Percentiles rank a stretch among this genome's conserved stretches.
These are phyloP conservation scores for Hypocreales sp. DNA, from an alignment of 2,329 filamentous ascomycete genomes.

Conservation along the genomic window DNA sequence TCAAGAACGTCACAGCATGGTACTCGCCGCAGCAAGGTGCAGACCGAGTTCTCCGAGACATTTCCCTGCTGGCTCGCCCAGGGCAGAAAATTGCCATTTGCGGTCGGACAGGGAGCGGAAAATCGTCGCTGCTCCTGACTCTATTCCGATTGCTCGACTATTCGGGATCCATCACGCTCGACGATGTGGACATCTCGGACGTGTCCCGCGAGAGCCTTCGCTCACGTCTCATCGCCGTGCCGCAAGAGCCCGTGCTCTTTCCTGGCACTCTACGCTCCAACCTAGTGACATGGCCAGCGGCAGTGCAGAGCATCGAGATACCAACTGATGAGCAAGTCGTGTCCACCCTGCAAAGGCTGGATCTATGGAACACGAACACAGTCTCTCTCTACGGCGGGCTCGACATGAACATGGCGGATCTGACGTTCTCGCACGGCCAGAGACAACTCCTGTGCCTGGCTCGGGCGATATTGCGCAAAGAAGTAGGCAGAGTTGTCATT, in stretches of 20 bases:
- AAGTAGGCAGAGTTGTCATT: slow-evolving; percentile 14
- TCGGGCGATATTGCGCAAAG: slow-evolving; percentile 12
- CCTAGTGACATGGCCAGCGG: not conserved
- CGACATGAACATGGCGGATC: slow-evolving; percentile 4
- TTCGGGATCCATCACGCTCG: slow-evolving; percentile 19
- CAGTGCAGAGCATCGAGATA: too few species aligned
- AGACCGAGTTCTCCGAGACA: slow-evolving; percentile 6
- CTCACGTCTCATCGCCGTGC: slow-evolving; percentile 27
- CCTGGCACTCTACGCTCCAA: slow-evolving; percentile 18
- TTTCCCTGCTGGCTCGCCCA: slow-evolving; percentile 10
- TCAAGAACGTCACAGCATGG: slow-evolving; percentile 11
- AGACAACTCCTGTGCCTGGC: slow-evolving; percentile 9
- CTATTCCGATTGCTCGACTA: slow-evolving; percentile 22
- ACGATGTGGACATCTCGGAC: slow-evolving; percentile 19
- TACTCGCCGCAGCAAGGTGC: slow-evolving; percentile 5
- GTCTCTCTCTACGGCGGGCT: slow-evolving; percentile 5
- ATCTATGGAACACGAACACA: slow-evolving; percentile 5
- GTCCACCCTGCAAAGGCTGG: slow-evolving; percentile 4
- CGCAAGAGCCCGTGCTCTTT: slow-evolving; percentile 34
- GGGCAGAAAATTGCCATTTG: slow-evolving; percentile 17
- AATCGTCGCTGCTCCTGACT: slow-evolving; percentile 21
- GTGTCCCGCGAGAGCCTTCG: slow-evolving; percentile 25
- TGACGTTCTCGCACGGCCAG: slow-evolving; percentile 8
- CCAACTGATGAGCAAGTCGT: slow-evolving; percentile 4
- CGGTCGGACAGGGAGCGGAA: slow-evolving; percentile 21